Conservation (phyloP, 192 early-diverging fungal genomes). For the Coemansia sp. region DNA sequence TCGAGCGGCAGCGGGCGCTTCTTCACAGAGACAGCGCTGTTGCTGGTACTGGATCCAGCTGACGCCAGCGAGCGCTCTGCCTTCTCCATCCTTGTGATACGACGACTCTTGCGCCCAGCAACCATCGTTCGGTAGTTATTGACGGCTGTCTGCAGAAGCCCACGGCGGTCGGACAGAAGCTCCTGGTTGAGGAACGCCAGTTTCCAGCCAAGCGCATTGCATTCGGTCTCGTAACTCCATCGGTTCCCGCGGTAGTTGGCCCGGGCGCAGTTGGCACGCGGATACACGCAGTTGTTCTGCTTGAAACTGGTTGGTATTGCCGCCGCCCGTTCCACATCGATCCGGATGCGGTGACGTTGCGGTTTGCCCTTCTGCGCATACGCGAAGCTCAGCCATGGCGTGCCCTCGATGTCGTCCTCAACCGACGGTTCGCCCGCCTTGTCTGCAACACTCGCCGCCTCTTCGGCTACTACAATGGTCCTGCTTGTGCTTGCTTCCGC, state of each 20-base stretch:
- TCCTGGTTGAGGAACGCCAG: constrained; percentile 74
- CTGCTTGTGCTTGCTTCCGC: background rate
- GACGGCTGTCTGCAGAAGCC: constrained; percentile 82
- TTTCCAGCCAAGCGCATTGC: constrained; percentile 85
- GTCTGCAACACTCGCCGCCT: background rate
- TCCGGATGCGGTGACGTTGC: constrained; percentile 65
- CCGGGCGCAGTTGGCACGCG: constrained; percentile 68
- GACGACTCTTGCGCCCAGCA: constrained; percentile 68
- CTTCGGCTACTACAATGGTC: background rate
- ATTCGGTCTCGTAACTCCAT: constrained; percentile 82
- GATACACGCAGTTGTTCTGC: constrained; percentile 80
- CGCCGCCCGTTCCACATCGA: constrained; percentile 64
- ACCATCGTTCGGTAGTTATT: constrained; percentile 75
- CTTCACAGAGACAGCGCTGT: background rate
- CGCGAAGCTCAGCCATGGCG: constrained; percentile 43
- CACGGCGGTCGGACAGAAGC: constrained; percentile 66
- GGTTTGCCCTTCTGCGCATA: constrained; percentile 63
- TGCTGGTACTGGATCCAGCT: background rate
- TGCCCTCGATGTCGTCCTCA: constrained; percentile 25
- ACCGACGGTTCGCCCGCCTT: constrained; percentile 24
- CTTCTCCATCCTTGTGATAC: constrained; percentile 76
- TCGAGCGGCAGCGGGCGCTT: constrained; percentile 17
- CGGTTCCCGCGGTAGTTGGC: constrained; percentile 76
- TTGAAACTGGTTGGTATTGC: constrained; percentile 64
- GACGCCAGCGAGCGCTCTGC: constrained; percentile 17